Base-by-base conservation (phyloP, 78 protist species). In the Speleostelium caveatum region DNA sequence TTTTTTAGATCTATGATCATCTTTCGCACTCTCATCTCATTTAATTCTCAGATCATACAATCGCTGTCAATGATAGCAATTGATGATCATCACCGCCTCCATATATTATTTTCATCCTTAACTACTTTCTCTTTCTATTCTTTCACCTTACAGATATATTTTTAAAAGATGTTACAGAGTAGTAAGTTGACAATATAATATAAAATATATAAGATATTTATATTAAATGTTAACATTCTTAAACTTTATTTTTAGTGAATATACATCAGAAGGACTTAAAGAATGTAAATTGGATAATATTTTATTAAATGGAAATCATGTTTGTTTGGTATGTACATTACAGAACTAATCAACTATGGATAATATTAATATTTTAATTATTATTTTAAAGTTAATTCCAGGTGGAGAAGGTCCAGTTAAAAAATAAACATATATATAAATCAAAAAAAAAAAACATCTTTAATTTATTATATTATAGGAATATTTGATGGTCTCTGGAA, bases 261-360 rank as follows among this genome's bases (percentile, higher is more conserved):
- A 74, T 38, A 89, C 97, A 36, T 90, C 95, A 59, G 98, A 95
- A 51, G 98, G 98, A n/a, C 67, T 79, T 32, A 86, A 76, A 39
- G 45, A 71, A 14, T 83, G 92, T n/a, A 69, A 94, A 49, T 60
- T 96, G 42, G 98, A 97, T 38, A 73, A 72, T 58, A 96, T 97
- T 24, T 72, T 97, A 32, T 89, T 97, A 61, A 97, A 97, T 69
- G 98, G 98, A 33, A 97, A 97, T 89, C 94, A 97, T 92, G 88
- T 97, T 32, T 87, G 96, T 71, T 45, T 97, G 83, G 97, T 96
- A 86, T 36, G 61, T 68, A 49, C 32, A n/a, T 17, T 33, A 35
- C 7, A 28, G 5, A 32, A 69, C 6, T 45, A 14, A 14, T 17
- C 2, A 24, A 59, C 42, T n/a, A 36, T 3, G 26, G 69, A 28